Evolutionary conservation across 164 flowering plant species (phyloP).

Genomic region (Liriodendron chinense): DNA sequence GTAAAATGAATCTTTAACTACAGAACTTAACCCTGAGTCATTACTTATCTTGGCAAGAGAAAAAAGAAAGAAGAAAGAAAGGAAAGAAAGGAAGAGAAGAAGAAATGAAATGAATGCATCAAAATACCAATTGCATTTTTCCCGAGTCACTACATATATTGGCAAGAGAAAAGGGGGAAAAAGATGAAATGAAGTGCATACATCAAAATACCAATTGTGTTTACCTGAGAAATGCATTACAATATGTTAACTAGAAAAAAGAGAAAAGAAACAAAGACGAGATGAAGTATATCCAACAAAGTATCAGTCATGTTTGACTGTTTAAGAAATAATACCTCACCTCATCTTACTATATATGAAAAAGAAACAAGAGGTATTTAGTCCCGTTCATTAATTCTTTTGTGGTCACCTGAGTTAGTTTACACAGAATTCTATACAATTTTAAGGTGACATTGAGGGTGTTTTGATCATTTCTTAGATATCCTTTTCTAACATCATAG

Average conservation of each 20-base stretch:
- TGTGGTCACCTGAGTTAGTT: background rate
- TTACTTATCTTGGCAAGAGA: background rate
- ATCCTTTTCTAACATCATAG: no score
- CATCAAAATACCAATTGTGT: background rate
- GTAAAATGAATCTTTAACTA: background rate
- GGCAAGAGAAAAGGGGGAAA: background rate
- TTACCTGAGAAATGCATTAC: background rate
- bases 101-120: background rate
- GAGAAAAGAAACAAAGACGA: background rate
- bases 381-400: background rate
- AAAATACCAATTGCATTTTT: background rate
- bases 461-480: no score
- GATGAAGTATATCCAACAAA: background rate
- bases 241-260: background rate
- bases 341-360: background rate
- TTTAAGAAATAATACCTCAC: background rate
- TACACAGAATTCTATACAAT: background rate
- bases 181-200: background rate
- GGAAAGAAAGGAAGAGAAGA: background rate
- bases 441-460: no score
- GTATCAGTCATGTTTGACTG: background rate
- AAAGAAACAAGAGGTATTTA: background rate
- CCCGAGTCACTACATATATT: background rate
- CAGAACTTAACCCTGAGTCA: background rate
- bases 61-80: background rate